These are phyloP conservation scores for Amniculicola lignicola DNA, from an alignment of 495 filamentous ascomycete genomes.

Conservation along the genomic window DNA sequence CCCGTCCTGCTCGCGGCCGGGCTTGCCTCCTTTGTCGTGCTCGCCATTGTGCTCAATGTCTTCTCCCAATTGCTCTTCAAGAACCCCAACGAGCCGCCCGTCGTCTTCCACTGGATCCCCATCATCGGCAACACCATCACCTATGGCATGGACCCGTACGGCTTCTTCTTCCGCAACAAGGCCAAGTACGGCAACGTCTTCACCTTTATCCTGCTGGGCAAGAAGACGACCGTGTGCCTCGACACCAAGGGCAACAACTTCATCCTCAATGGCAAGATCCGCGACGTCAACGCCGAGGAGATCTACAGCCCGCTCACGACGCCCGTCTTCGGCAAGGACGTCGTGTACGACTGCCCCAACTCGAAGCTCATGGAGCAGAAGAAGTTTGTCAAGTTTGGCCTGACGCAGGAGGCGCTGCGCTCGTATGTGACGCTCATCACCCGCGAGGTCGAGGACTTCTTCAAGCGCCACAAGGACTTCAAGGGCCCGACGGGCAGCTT, in stretches of 20 bases:
- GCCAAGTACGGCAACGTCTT: constrained; percentile 66
- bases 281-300: constrained; percentile 63
- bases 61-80: constrained; percentile 43
- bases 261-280: constrained; percentile 60
- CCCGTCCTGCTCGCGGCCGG: constrained; percentile 20
- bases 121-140: constrained; percentile 61
- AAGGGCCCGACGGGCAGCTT: constrained; percentile 50
- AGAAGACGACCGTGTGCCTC: constrained; percentile 60
- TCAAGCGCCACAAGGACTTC: constrained; percentile 49
- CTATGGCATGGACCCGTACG: constrained; percentile 64
- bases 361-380: constrained; percentile 69
- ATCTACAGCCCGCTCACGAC: constrained; percentile 60
- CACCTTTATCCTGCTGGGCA: constrained; percentile 62
- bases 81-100: constrained; percentile 54
- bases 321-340: constrained; percentile 61
- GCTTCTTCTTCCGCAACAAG: constrained; percentile 56
- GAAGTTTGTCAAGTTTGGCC: constrained; percentile 67
- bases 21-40: constrained; percentile 31
- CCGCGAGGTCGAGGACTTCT: constrained; percentile 52
- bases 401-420: constrained; percentile 59
- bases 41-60: constrained; percentile 38
- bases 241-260: constrained; percentile 63
- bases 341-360: constrained; percentile 66
- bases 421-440: constrained; percentile 60
- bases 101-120: constrained; percentile 66